A percentile compares a stretch with the other conserved stretches of the same genome.
These are phyloP conservation scores for Mortierella sp. DNA, from an alignment of 371 early-diverging fungal species.

Conservation along the genomic window DNA sequence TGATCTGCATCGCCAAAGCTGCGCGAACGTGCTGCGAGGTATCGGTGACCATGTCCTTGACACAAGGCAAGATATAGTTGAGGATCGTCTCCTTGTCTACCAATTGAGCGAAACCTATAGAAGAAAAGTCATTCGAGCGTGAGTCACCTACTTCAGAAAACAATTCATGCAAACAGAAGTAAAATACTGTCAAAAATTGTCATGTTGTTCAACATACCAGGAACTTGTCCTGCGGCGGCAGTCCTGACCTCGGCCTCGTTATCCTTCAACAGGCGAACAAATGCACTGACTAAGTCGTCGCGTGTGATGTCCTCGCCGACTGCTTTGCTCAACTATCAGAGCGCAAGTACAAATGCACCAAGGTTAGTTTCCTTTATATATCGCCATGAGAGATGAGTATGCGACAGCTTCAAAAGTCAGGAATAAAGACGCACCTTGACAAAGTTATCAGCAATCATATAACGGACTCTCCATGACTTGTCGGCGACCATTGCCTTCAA, in stretches of 20 bases:
- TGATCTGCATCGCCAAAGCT: slow-evolving; percentile 95
- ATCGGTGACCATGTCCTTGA: slow-evolving; percentile 93
- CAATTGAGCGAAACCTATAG: slow-evolving; percentile 84
- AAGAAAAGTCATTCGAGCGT: no score
- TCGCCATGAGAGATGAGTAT: neutral
- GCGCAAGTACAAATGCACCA: neutral
- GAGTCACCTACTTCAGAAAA: no score
- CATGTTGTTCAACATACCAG: slow-evolving; percentile 67
- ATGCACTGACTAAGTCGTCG: slow-evolving; percentile 81
- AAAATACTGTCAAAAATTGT: no score
- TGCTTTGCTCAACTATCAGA: slow-evolving; percentile 78
- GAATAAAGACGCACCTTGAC: slow-evolving; percentile 70
- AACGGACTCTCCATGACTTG: slow-evolving; percentile 98
- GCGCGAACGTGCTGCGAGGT: slow-evolving; percentile 97
- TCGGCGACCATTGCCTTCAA: slow-evolving; percentile 87
- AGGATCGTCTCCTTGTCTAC: slow-evolving; percentile 86
- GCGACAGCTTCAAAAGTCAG: no score
- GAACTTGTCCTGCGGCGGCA: slow-evolving; percentile 90
- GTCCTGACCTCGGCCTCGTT: slow-evolving; percentile 98
- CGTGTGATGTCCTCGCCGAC: slow-evolving; percentile 83
- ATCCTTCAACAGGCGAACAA: slow-evolving; percentile 90
- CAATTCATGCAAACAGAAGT: neutral
- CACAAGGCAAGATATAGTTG: slow-evolving; percentile 89
- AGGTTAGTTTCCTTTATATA: neutral
- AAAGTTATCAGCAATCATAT: slow-evolving; percentile 98